Conservation (phyloP, 208 protist genomes). For the Porcisia deanei region DNA sequence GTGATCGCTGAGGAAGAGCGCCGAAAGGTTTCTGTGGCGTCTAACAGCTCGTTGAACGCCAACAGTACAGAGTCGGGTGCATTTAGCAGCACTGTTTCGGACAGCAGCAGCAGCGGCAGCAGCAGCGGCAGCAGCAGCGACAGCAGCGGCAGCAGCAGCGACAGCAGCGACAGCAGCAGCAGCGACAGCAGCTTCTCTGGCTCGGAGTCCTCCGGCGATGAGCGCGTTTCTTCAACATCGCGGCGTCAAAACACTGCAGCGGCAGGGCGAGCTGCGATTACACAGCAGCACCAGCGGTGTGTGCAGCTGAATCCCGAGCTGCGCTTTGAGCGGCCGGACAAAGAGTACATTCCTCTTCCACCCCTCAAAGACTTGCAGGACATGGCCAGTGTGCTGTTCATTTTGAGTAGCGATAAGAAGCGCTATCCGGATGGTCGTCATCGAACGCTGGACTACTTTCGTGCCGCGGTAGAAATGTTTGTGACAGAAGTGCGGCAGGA, state of each 20-base stretch:
- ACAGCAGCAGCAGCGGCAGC: constrained; percentile 17
- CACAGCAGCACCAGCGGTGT: constrained; percentile 10
- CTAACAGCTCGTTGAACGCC: constrained; percentile 29
- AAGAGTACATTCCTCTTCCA: constrained; percentile 71
- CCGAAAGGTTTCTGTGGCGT: not conserved
- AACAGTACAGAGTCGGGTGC: constrained; percentile 21
- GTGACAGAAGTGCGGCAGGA: constrained; percentile 59
- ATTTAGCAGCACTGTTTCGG: constrained; percentile 25
- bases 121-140: constrained; percentile 12
- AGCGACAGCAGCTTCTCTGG: constrained; percentile 12
- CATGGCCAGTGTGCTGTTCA: constrained; percentile 31
- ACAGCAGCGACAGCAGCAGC: constrained; percentile 18
- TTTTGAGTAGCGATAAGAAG: constrained; percentile 47
- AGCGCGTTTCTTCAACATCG: constrained; percentile 1
- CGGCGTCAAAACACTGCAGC: constrained; percentile 10
- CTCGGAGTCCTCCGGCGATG: constrained; percentile 15
- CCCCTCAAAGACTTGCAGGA: constrained; percentile 27
- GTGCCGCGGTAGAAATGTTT: constrained; percentile 82
- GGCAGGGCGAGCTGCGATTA: constrained; percentile 1
- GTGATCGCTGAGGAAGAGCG: not conserved
- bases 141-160: not conserved
- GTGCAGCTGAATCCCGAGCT: constrained; percentile 69
- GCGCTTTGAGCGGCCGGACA: constrained; percentile 66
- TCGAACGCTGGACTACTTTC: constrained; percentile 79
- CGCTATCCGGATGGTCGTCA: constrained; percentile 69